Evolutionary conservation across 2,329 filamentous ascomycete species (phyloP), one percentile per base, ranked within the genome.

Genomic region (Drechslera avenae): DNA sequence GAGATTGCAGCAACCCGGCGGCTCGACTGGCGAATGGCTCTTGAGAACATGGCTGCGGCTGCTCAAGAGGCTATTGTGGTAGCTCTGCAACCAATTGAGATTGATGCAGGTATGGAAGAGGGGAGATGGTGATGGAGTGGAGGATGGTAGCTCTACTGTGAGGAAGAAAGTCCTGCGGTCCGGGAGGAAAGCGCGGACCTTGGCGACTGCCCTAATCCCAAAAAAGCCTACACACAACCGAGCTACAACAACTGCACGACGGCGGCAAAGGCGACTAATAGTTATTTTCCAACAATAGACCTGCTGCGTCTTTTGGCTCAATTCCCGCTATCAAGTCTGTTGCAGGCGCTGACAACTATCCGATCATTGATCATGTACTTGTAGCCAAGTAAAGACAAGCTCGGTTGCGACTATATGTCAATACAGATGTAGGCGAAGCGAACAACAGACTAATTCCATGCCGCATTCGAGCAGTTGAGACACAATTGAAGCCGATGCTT

Each of bases 11-110:
- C 89, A 81, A 93, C 90, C 80, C 90, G 89, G 84, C 92, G 91
- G 83, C 89, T 89, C 79, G 91, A 95, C 85, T 96, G 91, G 84
- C 92, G 87, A 82, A 97, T 86, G 84, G 93, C 92, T 87, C 90
- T 96, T 83, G 93, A 91, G 86, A 97, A 96, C 93, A 97, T 97
- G 77, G 58, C 78, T 82, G 79, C 77, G 77, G 69, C 44, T 73
- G 68, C 69, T 73, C 66, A 71, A 74, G 70, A 74, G 68, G 69
- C 70, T 74, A 73, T 65, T 68, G 52, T 53, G 61, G 66, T 68
- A 67, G 67, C 63, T 70, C 72, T 73, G 72, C 73, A 66, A 73
- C 67, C 72, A 75, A 75, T 75, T 75, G 73, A 72, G 66, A 74
- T 73, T 69, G 72, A 74, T 69, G 71, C 69, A 73, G 71, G 65